These are phyloP conservation scores for Rhodotorula glutinis DNA, from an alignment of 1,284 basidiomycete genomes.

Conservation along the genomic window DNA sequence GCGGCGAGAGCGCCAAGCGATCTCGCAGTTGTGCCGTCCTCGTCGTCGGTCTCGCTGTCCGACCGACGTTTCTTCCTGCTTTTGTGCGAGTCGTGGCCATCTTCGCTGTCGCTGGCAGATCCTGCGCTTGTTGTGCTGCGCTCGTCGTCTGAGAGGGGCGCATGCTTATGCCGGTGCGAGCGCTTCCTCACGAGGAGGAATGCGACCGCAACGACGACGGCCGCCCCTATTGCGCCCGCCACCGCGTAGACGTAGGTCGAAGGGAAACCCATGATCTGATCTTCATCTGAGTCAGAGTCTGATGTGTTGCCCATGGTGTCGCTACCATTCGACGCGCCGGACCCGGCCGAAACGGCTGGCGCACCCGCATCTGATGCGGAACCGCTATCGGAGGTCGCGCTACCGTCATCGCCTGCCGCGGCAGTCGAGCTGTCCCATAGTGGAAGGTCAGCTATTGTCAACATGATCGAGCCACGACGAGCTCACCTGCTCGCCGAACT, in stretches of 20 bases:
- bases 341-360: too few species aligned
- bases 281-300: neutral
- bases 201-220: neutral
- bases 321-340: too few species aligned
- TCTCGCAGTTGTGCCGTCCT: neutral
- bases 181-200: neutral
- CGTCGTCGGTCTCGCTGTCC: neutral
- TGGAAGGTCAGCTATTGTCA: too few species aligned
- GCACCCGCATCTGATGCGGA: too few species aligned
- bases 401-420: too few species aligned
- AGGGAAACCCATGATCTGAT: conserved; percentile 3
- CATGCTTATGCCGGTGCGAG: neutral
- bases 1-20: conserved; percentile 5
- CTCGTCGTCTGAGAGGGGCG: neutral
- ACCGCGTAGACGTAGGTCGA: neutral
- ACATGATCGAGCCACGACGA: too few species aligned
- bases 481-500: too few species aligned
- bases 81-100: neutral
- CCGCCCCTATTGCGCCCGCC: neutral
- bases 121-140: neutral
- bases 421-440: too few species aligned
- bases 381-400: too few species aligned
- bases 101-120: neutral
- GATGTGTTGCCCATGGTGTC: too few species aligned
- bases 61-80: neutral